These are phyloP conservation scores for Aspergillus sp. DNA, from an alignment of 2,329 filamentous ascomycete species.

Conservation along the genomic window DNA sequence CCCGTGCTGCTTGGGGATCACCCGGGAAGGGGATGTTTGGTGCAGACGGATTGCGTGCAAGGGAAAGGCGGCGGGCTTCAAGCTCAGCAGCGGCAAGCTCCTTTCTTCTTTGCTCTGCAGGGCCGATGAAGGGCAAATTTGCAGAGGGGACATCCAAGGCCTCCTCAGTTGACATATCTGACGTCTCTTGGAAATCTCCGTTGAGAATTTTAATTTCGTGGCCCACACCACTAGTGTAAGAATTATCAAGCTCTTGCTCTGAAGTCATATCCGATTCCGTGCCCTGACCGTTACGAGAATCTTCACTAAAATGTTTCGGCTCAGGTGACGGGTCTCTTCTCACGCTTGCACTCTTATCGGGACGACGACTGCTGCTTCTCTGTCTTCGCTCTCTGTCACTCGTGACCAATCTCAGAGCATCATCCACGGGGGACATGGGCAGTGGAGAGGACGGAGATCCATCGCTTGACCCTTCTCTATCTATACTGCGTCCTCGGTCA, in stretches of 20 bases:
- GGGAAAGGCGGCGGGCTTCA: constrained; percentile 79
- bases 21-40: constrained; percentile 74
- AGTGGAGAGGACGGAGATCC: constrained; percentile 77
- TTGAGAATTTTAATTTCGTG: constrained; percentile 5
- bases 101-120: constrained; percentile 65
- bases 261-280: constrained; percentile 16
- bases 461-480: constrained; percentile 53
- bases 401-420: constrained; percentile 44
- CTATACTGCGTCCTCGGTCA: constrained; percentile 57
- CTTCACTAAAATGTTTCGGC: constrained; percentile 26
- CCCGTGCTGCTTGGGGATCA: constrained; percentile 31
- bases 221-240: constrained; percentile 7
- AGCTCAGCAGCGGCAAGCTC: constrained; percentile 77
- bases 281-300: constrained; percentile 32
- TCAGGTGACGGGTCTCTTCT: constrained; percentile 45
- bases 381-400: constrained; percentile 44
- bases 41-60: constrained; percentile 73
- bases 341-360: constrained; percentile 40
- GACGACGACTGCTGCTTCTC: constrained; percentile 48
- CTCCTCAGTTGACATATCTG: constrained; percentile 13
- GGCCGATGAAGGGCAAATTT: constrained; percentile 24
- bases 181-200: constrained; percentile 3
- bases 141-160: constrained; percentile 16
- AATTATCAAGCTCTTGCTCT: constrained; percentile 6
- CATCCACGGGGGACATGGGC: constrained; percentile 68